These are phyloP conservation scores for Teratosphaeria viscida DNA, from an alignment of 2,329 filamentous ascomycete species.

Conservation along the genomic window DNA sequence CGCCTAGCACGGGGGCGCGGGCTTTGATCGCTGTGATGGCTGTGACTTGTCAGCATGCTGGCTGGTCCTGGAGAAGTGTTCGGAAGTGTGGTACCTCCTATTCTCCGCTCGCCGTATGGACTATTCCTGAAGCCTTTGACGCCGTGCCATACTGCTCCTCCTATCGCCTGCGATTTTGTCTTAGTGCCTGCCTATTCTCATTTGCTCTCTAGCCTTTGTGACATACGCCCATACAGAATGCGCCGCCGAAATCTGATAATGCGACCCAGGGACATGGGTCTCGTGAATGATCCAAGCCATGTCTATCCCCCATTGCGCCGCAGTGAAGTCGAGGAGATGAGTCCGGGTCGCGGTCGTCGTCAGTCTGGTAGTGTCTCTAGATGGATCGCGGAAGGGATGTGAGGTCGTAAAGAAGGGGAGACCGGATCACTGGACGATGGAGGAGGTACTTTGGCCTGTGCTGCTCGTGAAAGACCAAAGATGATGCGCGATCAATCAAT, in stretches of 20 bases:
- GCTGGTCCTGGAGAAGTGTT: too few relatives aligned
- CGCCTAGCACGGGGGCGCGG: conserved; percentile 86
- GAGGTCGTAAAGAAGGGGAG: background rate
- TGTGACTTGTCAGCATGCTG: conserved; percentile 10
- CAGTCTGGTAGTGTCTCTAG: background rate
- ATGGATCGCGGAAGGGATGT: background rate
- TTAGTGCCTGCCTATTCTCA: background rate
- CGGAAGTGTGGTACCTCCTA: conserved; percentile 49
- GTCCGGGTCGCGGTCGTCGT: background rate
- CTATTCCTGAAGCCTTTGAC: conserved; percentile 58
- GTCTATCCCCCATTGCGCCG: conserved; percentile 17
- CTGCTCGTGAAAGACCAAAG: background rate
- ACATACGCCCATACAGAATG: conserved; percentile 89
- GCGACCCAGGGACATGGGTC: conserved; percentile 97
- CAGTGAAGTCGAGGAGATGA: conserved; percentile 1
- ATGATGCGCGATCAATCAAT: background rate
- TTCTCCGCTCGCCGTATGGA: conserved; percentile 79
- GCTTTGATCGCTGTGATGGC: conserved; percentile 94
- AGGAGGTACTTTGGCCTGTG: background rate
- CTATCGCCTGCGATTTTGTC: conserved; percentile 20
- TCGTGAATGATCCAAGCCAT: conserved; percentile 75
- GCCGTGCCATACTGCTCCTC: conserved; percentile 77
- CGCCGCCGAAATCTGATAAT: conserved; percentile 93
- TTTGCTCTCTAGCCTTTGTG: background rate
- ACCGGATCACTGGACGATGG: background rate